Conservation (phyloP, 345 rosid genomes). For the Raphanus raphanistrum region DNA sequence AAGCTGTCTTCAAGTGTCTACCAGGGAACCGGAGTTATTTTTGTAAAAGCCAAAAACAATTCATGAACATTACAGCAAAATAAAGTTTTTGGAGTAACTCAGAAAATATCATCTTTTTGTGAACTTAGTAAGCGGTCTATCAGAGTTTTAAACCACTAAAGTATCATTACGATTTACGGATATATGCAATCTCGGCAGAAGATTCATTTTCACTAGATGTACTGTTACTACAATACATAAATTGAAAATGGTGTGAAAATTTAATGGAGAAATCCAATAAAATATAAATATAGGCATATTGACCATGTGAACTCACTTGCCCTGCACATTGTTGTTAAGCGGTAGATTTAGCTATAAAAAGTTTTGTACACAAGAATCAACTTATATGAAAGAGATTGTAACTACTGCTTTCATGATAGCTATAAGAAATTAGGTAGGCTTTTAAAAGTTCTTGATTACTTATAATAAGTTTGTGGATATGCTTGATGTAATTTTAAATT, state of each 20-base stretch:
- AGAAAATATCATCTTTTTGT: neutral
- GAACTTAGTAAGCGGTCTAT: neutral
- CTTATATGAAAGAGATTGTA: conserved; percentile 11
- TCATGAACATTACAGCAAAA: neutral
- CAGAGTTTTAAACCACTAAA: neutral
- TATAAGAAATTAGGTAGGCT: neutral
- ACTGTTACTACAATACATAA: conserved; percentile 1
- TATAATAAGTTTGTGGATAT: neutral
- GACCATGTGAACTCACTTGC: conserved; percentile 27
- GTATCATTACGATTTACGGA: neutral
- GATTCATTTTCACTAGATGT: neutral
- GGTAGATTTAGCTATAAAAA: conserved; percentile 18
- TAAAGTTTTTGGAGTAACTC: neutral
- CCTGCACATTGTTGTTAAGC: conserved; percentile 21
- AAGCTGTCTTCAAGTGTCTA: conserved; percentile 24
- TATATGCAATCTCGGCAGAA: neutral
- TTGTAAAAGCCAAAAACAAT: conserved; percentile 1
- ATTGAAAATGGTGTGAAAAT: neutral
- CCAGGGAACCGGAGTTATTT: conserved; percentile 19
- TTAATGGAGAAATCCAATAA: neutral
- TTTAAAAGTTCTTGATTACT: neutral
- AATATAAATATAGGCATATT: conserved; percentile 4
- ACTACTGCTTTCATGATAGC: conserved; percentile 10
- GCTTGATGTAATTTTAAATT: neutral
- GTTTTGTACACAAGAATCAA: neutral